Evolutionary conservation across 1,284 basidiomycete genomes (phyloP).

Genomic region (Cryptococcus sp.): DNA sequence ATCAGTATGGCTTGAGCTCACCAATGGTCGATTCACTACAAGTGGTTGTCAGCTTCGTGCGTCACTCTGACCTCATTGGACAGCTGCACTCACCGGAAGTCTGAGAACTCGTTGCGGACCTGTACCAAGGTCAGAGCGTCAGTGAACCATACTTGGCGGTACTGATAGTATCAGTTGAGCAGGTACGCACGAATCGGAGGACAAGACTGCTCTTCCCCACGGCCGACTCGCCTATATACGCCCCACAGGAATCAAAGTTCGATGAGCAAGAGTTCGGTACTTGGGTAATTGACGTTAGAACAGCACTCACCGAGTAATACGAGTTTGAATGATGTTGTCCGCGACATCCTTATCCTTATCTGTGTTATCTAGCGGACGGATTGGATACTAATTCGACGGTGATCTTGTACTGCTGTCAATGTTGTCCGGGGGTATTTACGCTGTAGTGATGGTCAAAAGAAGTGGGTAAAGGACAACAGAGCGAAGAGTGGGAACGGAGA

Average conservation of each 20-base stretch:
- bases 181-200: constrained; percentile 76
- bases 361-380: no score
- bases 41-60: not conserved
- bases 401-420: no score
- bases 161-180: not conserved
- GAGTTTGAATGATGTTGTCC: constrained; percentile 63
- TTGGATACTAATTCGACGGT: no score
- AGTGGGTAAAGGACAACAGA: no score
- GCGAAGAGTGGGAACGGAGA: no score
- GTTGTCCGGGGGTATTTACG: no score
- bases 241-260: not conserved
- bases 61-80: not conserved
- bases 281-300: not conserved
- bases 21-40: constrained; percentile 52
- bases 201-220: constrained; percentile 97
- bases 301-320: constrained; percentile 72
- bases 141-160: not conserved
- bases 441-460: no score
- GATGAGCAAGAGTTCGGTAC: not conserved
- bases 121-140: constrained; percentile 13
- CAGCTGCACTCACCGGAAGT: constrained; percentile 71
- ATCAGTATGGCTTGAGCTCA: constrained; percentile 14
- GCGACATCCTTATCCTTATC: constrained; percentile 30
- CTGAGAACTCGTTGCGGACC: constrained; percentile 88
- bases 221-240: constrained; percentile 83